These are phyloP conservation scores for Nymphaea colorata DNA, from an alignment of 164 flowering plant species.

Conservation along the genomic window DNA sequence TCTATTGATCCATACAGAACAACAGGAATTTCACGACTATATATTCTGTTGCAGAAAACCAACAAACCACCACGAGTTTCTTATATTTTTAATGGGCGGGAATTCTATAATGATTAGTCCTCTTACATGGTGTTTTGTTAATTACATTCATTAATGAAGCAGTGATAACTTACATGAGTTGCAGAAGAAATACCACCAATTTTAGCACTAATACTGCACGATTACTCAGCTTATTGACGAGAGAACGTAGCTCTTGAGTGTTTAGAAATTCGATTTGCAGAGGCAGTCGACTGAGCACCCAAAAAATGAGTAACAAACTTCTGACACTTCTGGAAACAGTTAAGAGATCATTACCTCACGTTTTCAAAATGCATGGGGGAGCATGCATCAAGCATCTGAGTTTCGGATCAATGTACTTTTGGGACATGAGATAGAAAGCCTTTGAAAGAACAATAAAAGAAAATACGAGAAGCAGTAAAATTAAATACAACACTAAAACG, in stretches of 20 bases:
- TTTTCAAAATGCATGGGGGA: background rate
- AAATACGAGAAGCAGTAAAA: too few relatives aligned
- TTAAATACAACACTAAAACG: too few relatives aligned
- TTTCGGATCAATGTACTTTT: too few relatives aligned
- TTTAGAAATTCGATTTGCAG: too few relatives aligned
- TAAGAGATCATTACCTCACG: background rate
- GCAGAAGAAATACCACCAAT: too few relatives aligned
- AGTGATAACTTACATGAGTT: background rate
- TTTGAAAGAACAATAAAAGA: too few relatives aligned
- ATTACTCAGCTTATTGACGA: background rate
- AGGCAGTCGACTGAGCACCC: background rate
- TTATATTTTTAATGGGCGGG: background rate
- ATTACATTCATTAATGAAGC: background rate
- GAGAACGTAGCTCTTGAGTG: background rate
- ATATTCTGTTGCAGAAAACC: background rate
- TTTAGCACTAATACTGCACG: background rate
- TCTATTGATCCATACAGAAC: too few relatives aligned
- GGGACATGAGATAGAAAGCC: too few relatives aligned
- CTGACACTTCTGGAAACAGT: background rate
- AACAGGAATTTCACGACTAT: too few relatives aligned
- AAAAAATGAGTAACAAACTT: background rate
- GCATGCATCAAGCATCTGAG: too few relatives aligned
- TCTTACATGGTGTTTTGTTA: background rate
- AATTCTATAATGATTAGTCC: background rate
- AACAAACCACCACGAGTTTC: background rate